These are phyloP conservation scores for Globomyces pollinis-pini DNA, from an alignment of 192 early-diverging fungal genomes.

Conservation along the genomic window DNA sequence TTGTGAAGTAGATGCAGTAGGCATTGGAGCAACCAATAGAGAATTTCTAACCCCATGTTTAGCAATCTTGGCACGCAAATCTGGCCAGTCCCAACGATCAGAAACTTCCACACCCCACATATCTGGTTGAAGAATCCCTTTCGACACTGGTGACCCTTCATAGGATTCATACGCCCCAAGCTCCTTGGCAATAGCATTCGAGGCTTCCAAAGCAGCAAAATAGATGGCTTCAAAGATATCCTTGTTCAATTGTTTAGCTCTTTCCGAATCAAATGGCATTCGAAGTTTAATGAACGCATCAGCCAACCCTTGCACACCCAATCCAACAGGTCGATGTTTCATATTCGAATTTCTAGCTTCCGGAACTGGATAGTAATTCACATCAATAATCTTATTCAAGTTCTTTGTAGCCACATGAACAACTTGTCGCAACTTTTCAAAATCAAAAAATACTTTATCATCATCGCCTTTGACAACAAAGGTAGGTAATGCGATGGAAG, in stretches of 20 bases:
- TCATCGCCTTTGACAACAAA: constrained; percentile 61
- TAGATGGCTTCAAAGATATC: constrained; percentile 97
- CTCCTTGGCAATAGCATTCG: constrained; percentile 76
- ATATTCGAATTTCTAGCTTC: constrained; percentile 85
- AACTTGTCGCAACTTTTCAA: constrained; percentile 54
- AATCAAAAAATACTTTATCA: constrained; percentile 61
- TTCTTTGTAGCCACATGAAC: constrained; percentile 75
- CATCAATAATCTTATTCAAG: constrained; percentile 95
- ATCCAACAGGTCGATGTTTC: constrained; percentile 92
- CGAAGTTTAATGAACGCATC: constrained; percentile 96
- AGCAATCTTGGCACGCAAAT: constrained; percentile 67
- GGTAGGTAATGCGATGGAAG: constrained; percentile 82
- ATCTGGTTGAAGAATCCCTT: constrained; percentile 88
- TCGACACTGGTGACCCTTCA: constrained; percentile 75
- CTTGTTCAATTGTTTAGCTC: constrained; percentile 73
- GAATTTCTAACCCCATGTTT: constrained; percentile 87
- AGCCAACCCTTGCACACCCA: constrained; percentile 98
- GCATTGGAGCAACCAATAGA: constrained; percentile 93
- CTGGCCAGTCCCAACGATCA: constrained; percentile 87
- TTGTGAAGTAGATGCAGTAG: constrained; percentile 93
- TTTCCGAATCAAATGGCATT: constrained; percentile 83
- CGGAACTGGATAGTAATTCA: constrained; percentile 91
- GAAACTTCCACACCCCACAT: constrained; percentile 77
- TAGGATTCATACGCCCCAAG: constrained; percentile 83
- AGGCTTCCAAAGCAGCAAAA: constrained; percentile 85